Evolutionary conservation across 495 filamentous ascomycete genomes (phyloP), one percentile per base, ranked within the genome.

Genomic region (Bacidia rubella): DNA sequence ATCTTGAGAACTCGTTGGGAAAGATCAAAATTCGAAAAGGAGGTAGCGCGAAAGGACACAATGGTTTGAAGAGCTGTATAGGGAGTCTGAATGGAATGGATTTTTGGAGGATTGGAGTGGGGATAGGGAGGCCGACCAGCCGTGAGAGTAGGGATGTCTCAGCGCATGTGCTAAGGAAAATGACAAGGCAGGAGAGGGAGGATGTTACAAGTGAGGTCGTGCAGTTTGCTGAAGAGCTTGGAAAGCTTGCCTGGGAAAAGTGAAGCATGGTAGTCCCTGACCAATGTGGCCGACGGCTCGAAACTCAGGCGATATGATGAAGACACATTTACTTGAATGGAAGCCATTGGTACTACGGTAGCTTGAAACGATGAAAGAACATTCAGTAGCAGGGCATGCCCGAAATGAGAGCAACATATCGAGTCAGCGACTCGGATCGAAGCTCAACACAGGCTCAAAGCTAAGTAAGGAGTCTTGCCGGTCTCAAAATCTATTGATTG

Each of bases 61-160:
- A 90, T 54, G 88, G 88, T 3, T 55, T 95, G 39, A 86, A 83
- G 64, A 85, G 80, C 60, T 69, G 80, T 15, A 68, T 79, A 47
- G 67, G 67, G 29, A 70, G 62, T 49, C 49, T 87, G 11, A 48
- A 44, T 41, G 47, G 40, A 9, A 40, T 53, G 32, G 55, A 49
- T 19, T 72, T 67, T 64, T 63, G 65, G 41, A 65, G 72, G 19
- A 62, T 92, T 47, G 77, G 81, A 0, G 65, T 90, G 2, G 86
- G 86, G 2, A 89, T 90, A 61, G 86, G 83, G 26, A 65, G 86
- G 42, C 86, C 85, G 0, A 64, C 59, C 22, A 76, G 67, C 48
- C 70, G 82, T 54, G 78, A 80, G 38, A 68, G 67, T 50, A 58
- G 55, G 15, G 72, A 68, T 9, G 83, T 90, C 11, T 67, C 77